phyloP scores from a whole-genome alignment of 2,329 filamentous ascomycete species.

The Fusarium piperis region DNA sequence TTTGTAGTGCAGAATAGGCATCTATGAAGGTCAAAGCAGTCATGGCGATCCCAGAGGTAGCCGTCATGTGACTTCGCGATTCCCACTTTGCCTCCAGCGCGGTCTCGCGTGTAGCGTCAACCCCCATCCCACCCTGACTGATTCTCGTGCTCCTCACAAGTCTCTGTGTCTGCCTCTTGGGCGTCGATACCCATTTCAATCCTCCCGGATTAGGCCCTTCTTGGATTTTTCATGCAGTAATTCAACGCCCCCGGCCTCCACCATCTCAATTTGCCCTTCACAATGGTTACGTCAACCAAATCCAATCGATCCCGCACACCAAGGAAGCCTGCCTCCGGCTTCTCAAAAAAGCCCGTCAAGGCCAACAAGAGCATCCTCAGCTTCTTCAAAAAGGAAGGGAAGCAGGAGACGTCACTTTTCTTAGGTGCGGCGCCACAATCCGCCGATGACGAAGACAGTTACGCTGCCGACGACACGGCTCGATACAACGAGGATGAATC shows the following conservation, averaged over 20 bases:
- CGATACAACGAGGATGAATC: conserved; percentile 49
- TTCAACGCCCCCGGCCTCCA: background rate
- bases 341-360: conserved; percentile 50
- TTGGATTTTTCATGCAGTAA: background rate
- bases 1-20: background rate
- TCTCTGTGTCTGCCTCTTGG: background rate
- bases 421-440: conserved; percentile 44
- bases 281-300: conserved; percentile 50
- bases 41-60: background rate
- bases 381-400: conserved; percentile 78
- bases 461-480: conserved; percentile 39
- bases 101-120: conserved; percentile 33
- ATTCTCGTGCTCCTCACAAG: background rate
- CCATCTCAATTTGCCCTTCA: conserved; percentile 7
- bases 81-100: conserved; percentile 26
- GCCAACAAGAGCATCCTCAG: conserved; percentile 75
- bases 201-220: background rate
- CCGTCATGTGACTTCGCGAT: conserved; percentile 48
- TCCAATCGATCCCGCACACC: conserved; percentile 45
- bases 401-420: conserved; percentile 69
- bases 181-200: background rate
- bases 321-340: conserved; percentile 42
- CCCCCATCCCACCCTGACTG: conserved; percentile 27
- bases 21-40: background rate
- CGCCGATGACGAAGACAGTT: conserved; percentile 40